phyloP scores from a whole-genome alignment of 2,329 filamentous ascomycete genomes.

The Trichophyton verrucosum region DNA sequence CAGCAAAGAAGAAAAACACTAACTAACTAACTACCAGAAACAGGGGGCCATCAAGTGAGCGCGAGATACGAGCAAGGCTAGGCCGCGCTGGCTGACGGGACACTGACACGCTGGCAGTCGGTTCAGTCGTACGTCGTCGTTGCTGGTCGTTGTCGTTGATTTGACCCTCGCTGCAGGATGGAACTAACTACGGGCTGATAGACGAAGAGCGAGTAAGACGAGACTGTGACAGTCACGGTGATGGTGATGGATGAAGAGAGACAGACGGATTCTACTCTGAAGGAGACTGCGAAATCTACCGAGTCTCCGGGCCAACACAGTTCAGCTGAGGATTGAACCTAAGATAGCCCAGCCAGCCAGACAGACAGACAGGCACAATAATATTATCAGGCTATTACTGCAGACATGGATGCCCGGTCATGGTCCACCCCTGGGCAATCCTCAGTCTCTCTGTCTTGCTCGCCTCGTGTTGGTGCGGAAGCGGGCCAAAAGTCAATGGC shows the following conservation, averaged over 20 bases:
- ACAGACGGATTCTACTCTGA: neutral
- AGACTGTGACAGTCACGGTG: neutral
- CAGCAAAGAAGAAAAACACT: neutral
- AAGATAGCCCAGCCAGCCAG: too few relatives aligned
- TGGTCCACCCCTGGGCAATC: neutral
- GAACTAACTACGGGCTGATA: neutral
- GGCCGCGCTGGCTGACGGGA: neutral
- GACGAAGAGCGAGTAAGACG: neutral
- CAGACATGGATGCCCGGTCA: neutral
- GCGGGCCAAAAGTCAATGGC: neutral
- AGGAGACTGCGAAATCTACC: neutral
- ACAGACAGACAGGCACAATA: too few relatives aligned
- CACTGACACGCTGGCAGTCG: neutral
- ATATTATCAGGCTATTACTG: neutral
- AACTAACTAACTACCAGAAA: neutral
- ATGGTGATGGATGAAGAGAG: neutral
- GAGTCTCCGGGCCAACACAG: constrained; percentile 1
- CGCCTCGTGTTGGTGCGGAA: neutral
- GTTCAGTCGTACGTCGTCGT: neutral
- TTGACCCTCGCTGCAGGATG: too few relatives aligned
- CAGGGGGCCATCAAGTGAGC: neutral
- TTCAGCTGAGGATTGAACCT: neutral
- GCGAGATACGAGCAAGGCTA: neutral
- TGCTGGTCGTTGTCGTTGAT: neutral
- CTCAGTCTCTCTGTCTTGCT: neutral